A percentile compares a stretch with the other conserved stretches of the same genome.
These are phyloP conservation scores for Capsella bursapastoris DNA, from an alignment of 345 rosid species.

Conservation along the genomic window DNA sequence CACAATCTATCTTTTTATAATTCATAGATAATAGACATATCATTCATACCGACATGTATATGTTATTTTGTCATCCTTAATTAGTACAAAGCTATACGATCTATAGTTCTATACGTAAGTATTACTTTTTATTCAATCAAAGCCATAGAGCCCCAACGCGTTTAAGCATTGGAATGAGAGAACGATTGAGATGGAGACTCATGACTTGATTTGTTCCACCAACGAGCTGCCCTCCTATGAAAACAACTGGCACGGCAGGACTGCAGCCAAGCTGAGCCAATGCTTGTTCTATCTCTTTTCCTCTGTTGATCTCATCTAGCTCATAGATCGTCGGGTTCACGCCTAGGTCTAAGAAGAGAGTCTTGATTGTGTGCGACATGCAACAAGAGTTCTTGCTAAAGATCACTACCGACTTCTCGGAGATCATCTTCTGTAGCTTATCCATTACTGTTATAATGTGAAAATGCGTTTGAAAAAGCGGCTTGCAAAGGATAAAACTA, in stretches of 20 bases:
- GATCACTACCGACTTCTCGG: slow-evolving; percentile 82
- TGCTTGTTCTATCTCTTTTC: slow-evolving; percentile 75
- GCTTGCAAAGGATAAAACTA: background rate
- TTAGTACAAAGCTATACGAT: background rate
- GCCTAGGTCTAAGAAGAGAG: slow-evolving; percentile 70
- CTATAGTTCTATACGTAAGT: background rate
- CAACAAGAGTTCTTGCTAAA: slow-evolving; percentile 80
- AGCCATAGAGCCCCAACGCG: slow-evolving; percentile 79
- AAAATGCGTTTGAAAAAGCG: background rate
- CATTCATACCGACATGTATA: background rate
- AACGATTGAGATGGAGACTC: slow-evolving; percentile 81
- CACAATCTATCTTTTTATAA: slow-evolving; percentile 3
- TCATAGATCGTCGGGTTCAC: slow-evolving; percentile 70
- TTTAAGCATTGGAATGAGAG: slow-evolving; percentile 74
- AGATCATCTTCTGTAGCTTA: slow-evolving; percentile 58
- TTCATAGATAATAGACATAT: slow-evolving; percentile 12
- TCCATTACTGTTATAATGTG: slow-evolving; percentile 53
- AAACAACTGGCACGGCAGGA: slow-evolving; percentile 70
- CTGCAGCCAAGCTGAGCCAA: slow-evolving; percentile 71
- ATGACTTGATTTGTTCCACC: slow-evolving; percentile 84
- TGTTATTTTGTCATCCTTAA: background rate
- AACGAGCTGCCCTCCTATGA: slow-evolving; percentile 79
- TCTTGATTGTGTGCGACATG: slow-evolving; percentile 81
- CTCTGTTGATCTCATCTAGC: slow-evolving; percentile 68
- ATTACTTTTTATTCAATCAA: slow-evolving; percentile 30